phyloP scores from a whole-genome alignment of 2,329 filamentous ascomycete species.

The Apiospora marii region DNA sequence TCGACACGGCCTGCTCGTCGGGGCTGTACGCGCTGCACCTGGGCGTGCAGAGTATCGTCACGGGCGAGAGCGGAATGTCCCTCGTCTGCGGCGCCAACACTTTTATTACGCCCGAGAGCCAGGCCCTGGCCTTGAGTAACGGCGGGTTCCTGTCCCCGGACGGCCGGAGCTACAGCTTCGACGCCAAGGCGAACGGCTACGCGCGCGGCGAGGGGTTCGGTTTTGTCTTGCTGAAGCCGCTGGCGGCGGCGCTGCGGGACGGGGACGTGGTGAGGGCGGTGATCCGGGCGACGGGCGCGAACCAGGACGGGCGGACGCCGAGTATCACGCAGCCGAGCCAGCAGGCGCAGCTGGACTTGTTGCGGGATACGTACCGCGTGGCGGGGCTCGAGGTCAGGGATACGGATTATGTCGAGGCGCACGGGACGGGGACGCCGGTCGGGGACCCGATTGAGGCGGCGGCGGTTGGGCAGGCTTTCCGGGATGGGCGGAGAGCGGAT shows the following conservation, averaged over 20 bases:
- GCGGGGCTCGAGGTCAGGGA: constrained; percentile 21
- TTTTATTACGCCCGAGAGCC: constrained; percentile 21
- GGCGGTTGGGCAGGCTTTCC: constrained; percentile 47
- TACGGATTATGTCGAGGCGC: constrained; percentile 37
- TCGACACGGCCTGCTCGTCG: constrained; percentile 57
- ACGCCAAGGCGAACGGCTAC: constrained; percentile 27
- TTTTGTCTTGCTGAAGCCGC: constrained; percentile 55
- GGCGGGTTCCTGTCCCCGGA: constrained; percentile 43
- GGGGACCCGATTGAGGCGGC: constrained; percentile 56
- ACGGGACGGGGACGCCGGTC: constrained; percentile 51
- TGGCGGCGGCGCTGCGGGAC: constrained; percentile 51
- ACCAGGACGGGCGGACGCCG: constrained; percentile 34
- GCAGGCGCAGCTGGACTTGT: constrained; percentile 37
- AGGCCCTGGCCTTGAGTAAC: constrained; percentile 19
- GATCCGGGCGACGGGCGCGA: constrained; percentile 36
- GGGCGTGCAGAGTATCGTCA: constrained; percentile 39
- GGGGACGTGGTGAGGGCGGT: constrained; percentile 45
- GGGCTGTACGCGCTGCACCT: constrained; percentile 46
- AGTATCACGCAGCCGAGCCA: constrained; percentile 32
- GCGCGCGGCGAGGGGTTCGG: constrained; percentile 58
- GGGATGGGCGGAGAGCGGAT: constrained; percentile 34
- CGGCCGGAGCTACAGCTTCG: constrained; percentile 25
- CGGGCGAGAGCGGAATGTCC: constrained; percentile 34
- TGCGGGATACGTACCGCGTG: constrained; percentile 36
- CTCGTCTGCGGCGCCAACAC: constrained; percentile 23